Evolutionary conservation across 169 alveolate species (phyloP).

Genomic region (Cryptosporidium bovis): DNA sequence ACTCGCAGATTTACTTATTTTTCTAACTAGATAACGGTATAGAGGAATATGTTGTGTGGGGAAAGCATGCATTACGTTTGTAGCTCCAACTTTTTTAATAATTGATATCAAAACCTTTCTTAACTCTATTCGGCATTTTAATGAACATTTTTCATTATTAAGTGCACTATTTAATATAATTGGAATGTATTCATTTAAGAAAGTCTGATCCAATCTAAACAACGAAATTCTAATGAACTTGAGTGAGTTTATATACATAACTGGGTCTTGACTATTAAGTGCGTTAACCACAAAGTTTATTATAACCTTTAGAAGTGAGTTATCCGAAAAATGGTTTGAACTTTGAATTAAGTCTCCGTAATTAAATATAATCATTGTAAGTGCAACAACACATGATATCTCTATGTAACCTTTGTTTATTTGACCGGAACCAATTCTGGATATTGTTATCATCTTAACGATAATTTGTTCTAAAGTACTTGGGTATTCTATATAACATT

Average conservation of each 20-base stretch:
- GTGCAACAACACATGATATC: constrained; percentile 30
- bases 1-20: background rate
- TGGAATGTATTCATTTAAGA: background rate
- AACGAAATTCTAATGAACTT: constrained; percentile 30
- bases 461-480: constrained; percentile 12
- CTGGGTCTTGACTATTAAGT: background rate
- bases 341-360: constrained; percentile 49
- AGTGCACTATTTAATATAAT: constrained; percentile 11
- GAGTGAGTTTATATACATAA: constrained; percentile 17
- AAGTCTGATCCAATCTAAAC: background rate
- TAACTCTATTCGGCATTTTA: constrained; percentile 34
- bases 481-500: constrained; percentile 19
- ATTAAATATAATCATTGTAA: constrained; percentile 28
- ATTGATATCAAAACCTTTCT: constrained; percentile 27
- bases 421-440: constrained; percentile 7
- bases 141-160: constrained; percentile 14
- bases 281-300: constrained; percentile 2
- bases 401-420: constrained; percentile 13
- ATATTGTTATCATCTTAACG: constrained; percentile 36
- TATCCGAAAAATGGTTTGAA: background rate
- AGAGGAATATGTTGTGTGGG: constrained; percentile 32
- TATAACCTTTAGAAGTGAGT: constrained; percentile 8
- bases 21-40: constrained; percentile 29
- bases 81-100: constrained; percentile 34
- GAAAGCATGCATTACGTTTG: constrained; percentile 22